Conservation (phyloP, 148 eudicot genomes). For the Chenopodium berlandieri region DNA sequence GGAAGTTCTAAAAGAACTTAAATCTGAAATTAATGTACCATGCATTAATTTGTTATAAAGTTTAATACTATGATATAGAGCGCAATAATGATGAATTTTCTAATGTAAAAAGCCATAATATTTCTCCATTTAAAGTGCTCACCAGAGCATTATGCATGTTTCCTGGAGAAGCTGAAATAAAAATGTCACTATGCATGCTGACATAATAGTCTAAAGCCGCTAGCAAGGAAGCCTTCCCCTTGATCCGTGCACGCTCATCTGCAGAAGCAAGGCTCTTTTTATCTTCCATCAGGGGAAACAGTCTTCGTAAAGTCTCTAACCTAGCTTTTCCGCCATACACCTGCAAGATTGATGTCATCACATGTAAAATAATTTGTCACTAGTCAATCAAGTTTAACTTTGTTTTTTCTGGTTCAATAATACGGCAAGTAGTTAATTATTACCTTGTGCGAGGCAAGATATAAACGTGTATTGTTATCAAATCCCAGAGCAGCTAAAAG, state of each 20-base stretch:
- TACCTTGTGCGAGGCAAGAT: slow-evolving; percentile 99
- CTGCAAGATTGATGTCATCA: slow-evolving; percentile 29
- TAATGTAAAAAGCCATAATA: background rate
- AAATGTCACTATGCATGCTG: slow-evolving; percentile 93
- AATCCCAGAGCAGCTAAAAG: slow-evolving; percentile 92
- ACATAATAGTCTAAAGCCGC: slow-evolving; percentile 96
- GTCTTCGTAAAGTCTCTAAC: slow-evolving; percentile 57
- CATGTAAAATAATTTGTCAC: background rate
- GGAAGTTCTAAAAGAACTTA: too few relatives aligned
- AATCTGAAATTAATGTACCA: background rate
- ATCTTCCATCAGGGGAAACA: slow-evolving; percentile 88
- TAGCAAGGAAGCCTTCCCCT: slow-evolving; percentile 90
- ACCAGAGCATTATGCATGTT: slow-evolving; percentile 99
- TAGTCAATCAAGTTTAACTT: background rate
- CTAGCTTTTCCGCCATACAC: slow-evolving; percentile 91
- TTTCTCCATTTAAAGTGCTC: slow-evolving; percentile 14
- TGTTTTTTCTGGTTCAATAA: background rate
- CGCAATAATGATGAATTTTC: background rate
- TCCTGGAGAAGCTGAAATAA: slow-evolving; percentile 97
- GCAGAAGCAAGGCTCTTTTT: slow-evolving; percentile 86
- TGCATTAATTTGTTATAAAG: background rate
- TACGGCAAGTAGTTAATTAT: background rate
- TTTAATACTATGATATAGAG: background rate
- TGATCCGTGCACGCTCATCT: slow-evolving; percentile 69
- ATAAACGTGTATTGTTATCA: slow-evolving; percentile 79